A percentile compares a stretch with the other conserved stretches of the same genome.
Evolutionary conservation across 257 asterid species (phyloP).

Genomic region (Cynanchum wilfordii): DNA sequence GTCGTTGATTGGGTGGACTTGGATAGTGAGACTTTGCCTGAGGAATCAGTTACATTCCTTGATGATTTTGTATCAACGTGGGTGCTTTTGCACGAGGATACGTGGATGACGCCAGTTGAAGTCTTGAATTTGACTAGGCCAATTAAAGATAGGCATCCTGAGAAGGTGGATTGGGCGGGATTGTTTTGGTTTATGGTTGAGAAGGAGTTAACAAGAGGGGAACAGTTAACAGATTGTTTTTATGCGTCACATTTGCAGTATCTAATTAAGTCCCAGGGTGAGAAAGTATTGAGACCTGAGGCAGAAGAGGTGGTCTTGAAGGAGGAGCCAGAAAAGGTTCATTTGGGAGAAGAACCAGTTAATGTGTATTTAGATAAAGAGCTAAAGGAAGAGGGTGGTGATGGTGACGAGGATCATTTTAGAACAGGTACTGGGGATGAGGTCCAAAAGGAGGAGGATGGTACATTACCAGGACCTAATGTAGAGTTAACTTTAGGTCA

Average conservation of each 20-base stretch:
- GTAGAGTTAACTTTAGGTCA: conserved; percentile 74
- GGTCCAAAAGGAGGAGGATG: conserved; percentile 18
- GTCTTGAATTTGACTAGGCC: conserved; percentile 51
- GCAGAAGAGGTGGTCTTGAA: conserved; percentile 11
- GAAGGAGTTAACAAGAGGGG: conserved; percentile 72
- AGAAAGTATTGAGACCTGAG: conserved; percentile 27
- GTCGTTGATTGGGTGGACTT: conserved; percentile 44
- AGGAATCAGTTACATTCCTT: conserved; percentile 49
- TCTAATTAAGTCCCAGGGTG: conserved; percentile 55
- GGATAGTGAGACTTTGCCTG: conserved; percentile 39
- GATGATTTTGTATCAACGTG: conserved; percentile 47
- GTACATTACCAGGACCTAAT: conserved; percentile 39
- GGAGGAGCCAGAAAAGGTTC: conserved; percentile 19
- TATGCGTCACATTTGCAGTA: conserved; percentile 84
- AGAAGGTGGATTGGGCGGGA: conserved; percentile 89
- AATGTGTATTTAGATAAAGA: background rate
- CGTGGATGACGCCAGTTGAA: conserved; percentile 70
- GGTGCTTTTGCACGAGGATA: conserved; percentile 78
- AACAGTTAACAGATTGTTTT: conserved; percentile 52
- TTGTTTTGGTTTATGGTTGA: conserved; percentile 89
- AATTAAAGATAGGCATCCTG: conserved; percentile 71
- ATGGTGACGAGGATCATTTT: background rate
- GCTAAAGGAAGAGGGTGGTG: background rate
- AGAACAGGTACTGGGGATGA: conserved; percentile 9
- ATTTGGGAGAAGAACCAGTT: conserved; percentile 12